Conservation (phyloP, 2,329 filamentous ascomycete species). For the Fusarium incarnatum region DNA sequence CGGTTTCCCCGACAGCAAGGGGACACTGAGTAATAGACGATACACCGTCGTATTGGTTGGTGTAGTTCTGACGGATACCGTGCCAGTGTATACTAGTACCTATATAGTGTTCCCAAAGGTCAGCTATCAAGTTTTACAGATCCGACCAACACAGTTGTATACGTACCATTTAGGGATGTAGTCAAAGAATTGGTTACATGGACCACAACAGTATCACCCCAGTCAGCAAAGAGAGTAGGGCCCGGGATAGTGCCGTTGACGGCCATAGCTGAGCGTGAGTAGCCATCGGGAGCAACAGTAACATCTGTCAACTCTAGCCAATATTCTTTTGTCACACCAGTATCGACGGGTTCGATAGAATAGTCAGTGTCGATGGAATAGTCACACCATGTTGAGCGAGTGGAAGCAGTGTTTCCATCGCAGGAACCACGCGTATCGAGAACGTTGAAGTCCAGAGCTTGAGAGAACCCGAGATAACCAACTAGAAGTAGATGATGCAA, state of each 20-base stretch:
- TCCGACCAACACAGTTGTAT: slow-evolving; percentile 47
- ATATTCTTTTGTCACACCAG: slow-evolving; percentile 63
- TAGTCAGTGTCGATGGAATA: slow-evolving; percentile 63
- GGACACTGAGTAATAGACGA: slow-evolving; percentile 62
- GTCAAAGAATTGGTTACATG: slow-evolving; percentile 64
- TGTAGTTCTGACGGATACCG: slow-evolving; percentile 68
- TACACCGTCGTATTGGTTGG: slow-evolving; percentile 68
- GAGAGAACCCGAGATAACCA: not conserved
- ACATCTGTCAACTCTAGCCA: slow-evolving; percentile 57
- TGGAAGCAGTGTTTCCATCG: slow-evolving; percentile 5
- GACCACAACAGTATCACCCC: slow-evolving; percentile 61
- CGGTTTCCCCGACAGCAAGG: slow-evolving; percentile 61
- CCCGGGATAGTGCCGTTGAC: slow-evolving; percentile 71
- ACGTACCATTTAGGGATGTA: slow-evolving; percentile 59
- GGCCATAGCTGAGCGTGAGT: slow-evolving; percentile 55
- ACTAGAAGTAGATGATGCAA: not conserved
- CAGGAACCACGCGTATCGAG: not conserved
- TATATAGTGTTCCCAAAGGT: no score
- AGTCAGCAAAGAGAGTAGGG: slow-evolving; percentile 66
- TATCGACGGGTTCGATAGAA: slow-evolving; percentile 55
- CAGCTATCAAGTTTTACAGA: no score
- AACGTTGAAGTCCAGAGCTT: not conserved
- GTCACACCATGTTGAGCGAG: slow-evolving; percentile 56
- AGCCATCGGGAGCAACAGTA: slow-evolving; percentile 59
- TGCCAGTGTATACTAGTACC: slow-evolving; percentile 71